A percentile compares a stretch with the other conserved stretches of the same genome.
Evolutionary conservation across 148 eudicot genomes (phyloP).

Genomic region (Beta vulgaris): DNA sequence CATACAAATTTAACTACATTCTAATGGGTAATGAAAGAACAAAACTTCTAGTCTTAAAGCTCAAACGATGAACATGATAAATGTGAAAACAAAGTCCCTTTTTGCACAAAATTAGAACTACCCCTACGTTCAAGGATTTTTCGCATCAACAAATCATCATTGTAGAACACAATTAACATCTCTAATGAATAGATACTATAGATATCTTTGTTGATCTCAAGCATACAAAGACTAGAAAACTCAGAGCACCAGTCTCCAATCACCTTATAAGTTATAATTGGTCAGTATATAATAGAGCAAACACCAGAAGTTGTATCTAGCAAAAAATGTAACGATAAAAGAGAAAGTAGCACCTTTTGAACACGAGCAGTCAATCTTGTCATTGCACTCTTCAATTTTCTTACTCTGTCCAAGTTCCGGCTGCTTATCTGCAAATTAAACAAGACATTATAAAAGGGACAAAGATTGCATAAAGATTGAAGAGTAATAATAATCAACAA

Average conservation of each 20-base stretch:
- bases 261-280: neutral
- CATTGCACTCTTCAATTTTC: constrained; percentile 81
- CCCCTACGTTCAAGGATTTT: neutral
- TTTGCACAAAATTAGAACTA: neutral
- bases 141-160: too few species aligned
- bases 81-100: neutral
- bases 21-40: neutral
- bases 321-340: neutral
- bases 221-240: neutral
- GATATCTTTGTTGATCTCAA: too few species aligned
- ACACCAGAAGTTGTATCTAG: neutral
- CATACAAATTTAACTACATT: neutral
- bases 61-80: neutral
- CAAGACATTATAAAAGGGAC: neutral
- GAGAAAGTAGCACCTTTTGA: constrained; percentile 50
- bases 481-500: neutral
- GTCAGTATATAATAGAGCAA: neutral
- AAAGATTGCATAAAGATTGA: neutral
- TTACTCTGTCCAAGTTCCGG: constrained; percentile 71
- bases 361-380: constrained; percentile 76
- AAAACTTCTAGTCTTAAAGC: neutral
- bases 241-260: neutral
- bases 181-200: too few species aligned
- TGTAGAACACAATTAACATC: neutral
- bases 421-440: constrained; percentile 56